phyloP scores from a whole-genome alignment of 2,329 filamentous ascomycete species.

The Curvularia spicifera region DNA sequence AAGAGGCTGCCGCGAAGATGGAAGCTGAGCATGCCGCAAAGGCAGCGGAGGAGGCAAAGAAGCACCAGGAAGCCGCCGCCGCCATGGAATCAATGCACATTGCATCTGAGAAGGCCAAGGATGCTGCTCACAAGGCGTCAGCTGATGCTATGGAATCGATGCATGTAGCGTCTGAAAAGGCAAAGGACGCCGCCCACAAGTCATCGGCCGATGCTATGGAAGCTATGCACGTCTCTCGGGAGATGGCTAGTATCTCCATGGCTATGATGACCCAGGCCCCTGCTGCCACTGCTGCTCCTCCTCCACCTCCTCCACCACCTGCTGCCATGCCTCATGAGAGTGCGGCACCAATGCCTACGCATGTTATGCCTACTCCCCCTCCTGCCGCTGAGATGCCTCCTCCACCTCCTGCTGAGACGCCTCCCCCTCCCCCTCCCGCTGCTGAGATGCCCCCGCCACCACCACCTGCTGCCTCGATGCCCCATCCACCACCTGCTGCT shows the following conservation, averaged over 20 bases:
- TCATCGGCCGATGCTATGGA: slow-evolving; percentile 21
- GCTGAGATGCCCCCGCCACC: neutral
- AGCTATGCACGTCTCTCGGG: slow-evolving; percentile 23
- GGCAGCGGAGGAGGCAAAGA: slow-evolving; percentile 27
- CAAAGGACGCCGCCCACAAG: slow-evolving; percentile 19
- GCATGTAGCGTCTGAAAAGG: slow-evolving; percentile 14
- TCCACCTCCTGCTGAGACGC: slow-evolving; percentile 4
- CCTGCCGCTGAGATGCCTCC: slow-evolving; percentile 1
- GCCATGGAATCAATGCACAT: slow-evolving; percentile 26
- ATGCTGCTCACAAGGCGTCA: slow-evolving; percentile 18
- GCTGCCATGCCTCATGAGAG: slow-evolving; percentile 14
- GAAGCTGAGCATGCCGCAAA: slow-evolving; percentile 30
- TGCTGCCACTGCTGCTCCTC: slow-evolving; percentile 2
- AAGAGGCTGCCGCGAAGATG: slow-evolving; percentile 28
- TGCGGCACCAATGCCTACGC: slow-evolving; percentile 6
- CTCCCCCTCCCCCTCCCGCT: neutral
- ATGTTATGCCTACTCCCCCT: slow-evolving; percentile 1
- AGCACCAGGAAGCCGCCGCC: slow-evolving; percentile 23
- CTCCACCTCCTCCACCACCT: slow-evolving; percentile 3
- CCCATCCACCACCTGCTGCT: neutral
- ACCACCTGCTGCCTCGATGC: neutral
- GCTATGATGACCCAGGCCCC: slow-evolving; percentile 7
- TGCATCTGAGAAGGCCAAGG: slow-evolving; percentile 24
- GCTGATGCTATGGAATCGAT: slow-evolving; percentile 13
- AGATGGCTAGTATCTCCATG: slow-evolving; percentile 16